These are phyloP conservation scores for Venturiaceae sp. DNA, from an alignment of 2,329 filamentous ascomycete species.

Conservation along the genomic window DNA sequence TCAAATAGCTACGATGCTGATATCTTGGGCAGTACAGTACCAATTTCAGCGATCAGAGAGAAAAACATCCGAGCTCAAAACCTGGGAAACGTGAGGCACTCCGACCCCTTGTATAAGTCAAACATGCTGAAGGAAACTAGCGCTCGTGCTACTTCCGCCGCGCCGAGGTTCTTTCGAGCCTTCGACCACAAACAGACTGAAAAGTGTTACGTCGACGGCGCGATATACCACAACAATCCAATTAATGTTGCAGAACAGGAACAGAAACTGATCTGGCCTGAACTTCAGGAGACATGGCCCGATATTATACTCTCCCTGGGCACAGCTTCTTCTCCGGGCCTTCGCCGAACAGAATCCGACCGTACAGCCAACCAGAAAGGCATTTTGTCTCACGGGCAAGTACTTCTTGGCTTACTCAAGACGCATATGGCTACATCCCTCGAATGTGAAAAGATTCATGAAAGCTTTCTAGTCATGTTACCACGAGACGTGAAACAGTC, in stretches of 20 bases:
- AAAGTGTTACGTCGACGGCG: slow-evolving; percentile 31
- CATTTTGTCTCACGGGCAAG: no score
- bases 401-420: no score
- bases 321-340: background rate
- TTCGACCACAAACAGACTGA: slow-evolving; percentile 39
- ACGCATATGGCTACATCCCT: background rate
- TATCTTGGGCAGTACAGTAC: no score
- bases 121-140: no score
- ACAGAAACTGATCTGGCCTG: slow-evolving; percentile 12
- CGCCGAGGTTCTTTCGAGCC: slow-evolving; percentile 41
- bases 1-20: no score
- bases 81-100: slow-evolving; percentile 46
- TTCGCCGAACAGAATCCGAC: background rate
- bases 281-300: background rate
- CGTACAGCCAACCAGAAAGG: background rate
- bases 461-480: background rate
- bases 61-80: slow-evolving; percentile 24
- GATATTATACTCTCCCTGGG: background rate
- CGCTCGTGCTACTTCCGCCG: slow-evolving; percentile 41
- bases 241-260: slow-evolving; percentile 40
- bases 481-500: background rate
- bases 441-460: background rate
- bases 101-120: no score
- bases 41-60: slow-evolving; percentile 24
- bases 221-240: slow-evolving; percentile 43